Evolutionary conservation across 2,329 filamentous ascomycete species (phyloP).

Genomic region (Rhytidhysteron rufulum): DNA sequence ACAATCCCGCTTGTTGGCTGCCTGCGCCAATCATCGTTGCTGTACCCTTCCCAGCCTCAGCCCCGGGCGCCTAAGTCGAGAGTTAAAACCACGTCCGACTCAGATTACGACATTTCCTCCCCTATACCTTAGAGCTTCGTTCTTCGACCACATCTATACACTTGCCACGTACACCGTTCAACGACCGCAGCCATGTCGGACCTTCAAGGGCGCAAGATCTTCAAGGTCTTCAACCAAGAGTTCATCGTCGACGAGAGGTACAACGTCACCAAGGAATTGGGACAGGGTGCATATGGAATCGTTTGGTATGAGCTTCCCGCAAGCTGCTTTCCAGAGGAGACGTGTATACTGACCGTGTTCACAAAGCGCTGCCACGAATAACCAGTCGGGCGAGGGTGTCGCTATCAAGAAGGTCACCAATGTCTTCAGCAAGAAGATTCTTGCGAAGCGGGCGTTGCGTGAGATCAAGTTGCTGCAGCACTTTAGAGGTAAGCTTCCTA

Average conservation of each 20-base stretch:
- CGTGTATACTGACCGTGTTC: too few relatives aligned
- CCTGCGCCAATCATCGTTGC: neutral
- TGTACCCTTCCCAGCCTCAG: conserved; percentile 1
- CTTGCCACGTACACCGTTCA: too few relatives aligned
- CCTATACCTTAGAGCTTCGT: too few relatives aligned
- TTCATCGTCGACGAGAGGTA: conserved; percentile 98
- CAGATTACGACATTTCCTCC: neutral
- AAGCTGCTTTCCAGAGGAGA: conserved; percentile 3
- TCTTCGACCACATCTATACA: neutral
- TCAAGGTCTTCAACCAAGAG: conserved; percentile 99
- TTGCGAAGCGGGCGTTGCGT: conserved; percentile 93
- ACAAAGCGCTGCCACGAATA: conserved; percentile 93
- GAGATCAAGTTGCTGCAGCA: conserved; percentile 99
- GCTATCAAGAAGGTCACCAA: conserved; percentile 99
- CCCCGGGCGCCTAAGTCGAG: conserved; percentile 11
- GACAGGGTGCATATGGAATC: conserved; percentile 97
- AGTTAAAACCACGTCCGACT: conserved; percentile 3
- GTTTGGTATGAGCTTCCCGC: conserved; percentile 68
- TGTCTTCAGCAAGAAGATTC: conserved; percentile 99
- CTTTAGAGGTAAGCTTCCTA: conserved; percentile 61
- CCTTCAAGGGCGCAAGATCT: conserved; percentile 75
- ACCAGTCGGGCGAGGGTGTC: conserved; percentile 84
- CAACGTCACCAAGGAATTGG: conserved; percentile 96
- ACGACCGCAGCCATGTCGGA: conserved; percentile 49
- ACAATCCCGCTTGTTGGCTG: conserved; percentile 1